Base-by-base conservation (phyloP, 140 eudicot genomes). In the Flaveria floridana region DNA sequence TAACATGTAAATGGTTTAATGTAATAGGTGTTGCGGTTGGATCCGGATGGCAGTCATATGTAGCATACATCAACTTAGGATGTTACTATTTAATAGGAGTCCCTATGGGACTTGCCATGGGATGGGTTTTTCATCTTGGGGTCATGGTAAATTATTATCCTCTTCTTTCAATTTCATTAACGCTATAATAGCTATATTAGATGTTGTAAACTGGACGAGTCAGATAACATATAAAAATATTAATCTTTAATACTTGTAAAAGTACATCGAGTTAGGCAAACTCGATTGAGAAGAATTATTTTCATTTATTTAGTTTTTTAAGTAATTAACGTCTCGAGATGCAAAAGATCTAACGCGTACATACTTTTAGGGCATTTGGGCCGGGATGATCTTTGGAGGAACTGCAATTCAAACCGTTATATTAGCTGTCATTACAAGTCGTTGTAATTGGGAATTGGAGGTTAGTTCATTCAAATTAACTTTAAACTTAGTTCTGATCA, bases 371-470 rank as follows among this genome's bases (percentile, higher is more conserved):
- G 97, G 98, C 3, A 90, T 93, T 7, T 93, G 98, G 98, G 96
- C 97, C 19, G 98, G 98, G 23, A 93, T 93, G 98, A 93, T 93
- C 21, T 92, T 92, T 66, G 98, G 97, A 44, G 98, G 98, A 65
- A 93, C 98, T 15, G 86, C 88, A 20, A 62, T 88, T 61, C 98
- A 93, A 68, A 93, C 98, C 0, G 50, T 88, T 75, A 75, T 88
- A 25, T 80, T 93, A 63, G 86, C 81, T 30, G 76, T 86, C 58
- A 88, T 93, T 21, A 88, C 91, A 44, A 67, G 85, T 7, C 82
- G 96, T 61, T 89, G 98, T 18, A 85, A 92, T 37, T 92, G 98
- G 98, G 96, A 89, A 71, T 82, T 78, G 47, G 98, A 92, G 96
- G 98, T 92, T 70, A 71, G 66, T 16, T 74, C 30, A 26, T 23